Conservation (phyloP, 257 asterid genomes). For the Schizonepeta tenuifolia region DNA sequence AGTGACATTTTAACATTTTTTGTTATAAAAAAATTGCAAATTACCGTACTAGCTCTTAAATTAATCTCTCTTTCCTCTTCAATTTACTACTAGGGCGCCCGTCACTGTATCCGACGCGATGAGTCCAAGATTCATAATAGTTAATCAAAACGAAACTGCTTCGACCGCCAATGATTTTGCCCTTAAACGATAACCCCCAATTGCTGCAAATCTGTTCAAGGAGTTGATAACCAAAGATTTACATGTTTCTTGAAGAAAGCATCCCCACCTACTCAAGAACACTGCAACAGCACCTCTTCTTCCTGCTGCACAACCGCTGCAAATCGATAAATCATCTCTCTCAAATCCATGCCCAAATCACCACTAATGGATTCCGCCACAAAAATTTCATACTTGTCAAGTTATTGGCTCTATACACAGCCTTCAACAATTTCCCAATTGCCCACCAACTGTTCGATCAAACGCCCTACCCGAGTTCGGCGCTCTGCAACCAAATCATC, state of each 20-base stretch:
- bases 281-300: conserved; percentile 58
- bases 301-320: conserved; percentile 54
- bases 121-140: not conserved
- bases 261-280: conserved; percentile 46
- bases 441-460: conserved; percentile 61
- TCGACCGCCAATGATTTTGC: not conserved
- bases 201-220: not conserved
- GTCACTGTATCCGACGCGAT: not conserved
- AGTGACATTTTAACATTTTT: too few species aligned
- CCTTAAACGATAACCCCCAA: not conserved
- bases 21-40: too few species aligned
- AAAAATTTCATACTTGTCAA: conserved; percentile 70
- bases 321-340: conserved; percentile 46
- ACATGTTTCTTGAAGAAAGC: conserved; percentile 46
- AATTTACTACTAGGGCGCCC: not conserved
- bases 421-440: conserved; percentile 42
- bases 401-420: conserved; percentile 49
- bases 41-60: too few species aligned
- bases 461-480: conserved; percentile 54
- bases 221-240: conserved; percentile 2
- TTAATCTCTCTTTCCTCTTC: too few species aligned
- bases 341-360: conserved; percentile 66
- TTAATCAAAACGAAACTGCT: not conserved
- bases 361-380: conserved; percentile 54
- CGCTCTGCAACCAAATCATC: conserved; percentile 76